These are phyloP conservation scores for Ganoderma lucidum DNA, from an alignment of 1,284 basidiomycete species.

Conservation along the genomic window DNA sequence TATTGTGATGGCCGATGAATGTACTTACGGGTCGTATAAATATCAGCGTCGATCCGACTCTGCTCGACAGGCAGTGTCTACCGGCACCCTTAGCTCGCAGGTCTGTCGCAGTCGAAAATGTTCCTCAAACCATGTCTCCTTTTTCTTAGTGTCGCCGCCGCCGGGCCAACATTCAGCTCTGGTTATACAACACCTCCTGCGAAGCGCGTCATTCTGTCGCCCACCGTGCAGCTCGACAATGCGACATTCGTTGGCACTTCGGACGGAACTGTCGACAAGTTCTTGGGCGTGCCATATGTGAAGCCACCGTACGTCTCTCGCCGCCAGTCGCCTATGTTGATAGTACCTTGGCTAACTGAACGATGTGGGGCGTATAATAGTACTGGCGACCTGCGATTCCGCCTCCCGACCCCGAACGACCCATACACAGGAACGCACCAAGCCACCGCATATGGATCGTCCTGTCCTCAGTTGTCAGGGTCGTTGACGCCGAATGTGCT, in stretches of 20 bases:
- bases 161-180: background rate
- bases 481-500: background rate
- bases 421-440: slow-evolving; percentile 50
- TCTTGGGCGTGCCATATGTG: slow-evolving; percentile 63
- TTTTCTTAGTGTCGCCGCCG: background rate
- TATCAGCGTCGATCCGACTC: background rate
- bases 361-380: background rate
- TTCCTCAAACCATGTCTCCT: background rate
- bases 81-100: no score
- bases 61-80: background rate
- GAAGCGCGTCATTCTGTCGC: background rate
- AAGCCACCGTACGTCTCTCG: slow-evolving; percentile 45
- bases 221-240: slow-evolving; percentile 15
- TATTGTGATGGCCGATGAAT: background rate
- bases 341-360: background rate
- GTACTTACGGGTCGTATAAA: background rate
- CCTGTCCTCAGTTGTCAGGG: slow-evolving; percentile 57
- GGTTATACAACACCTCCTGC: background rate
- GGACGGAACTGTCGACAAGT: slow-evolving; percentile 43
- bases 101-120: background rate
- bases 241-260: slow-evolving; percentile 9
- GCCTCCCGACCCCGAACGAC: slow-evolving; percentile 52
- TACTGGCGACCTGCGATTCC: slow-evolving; percentile 45
- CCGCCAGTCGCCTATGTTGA: background rate
- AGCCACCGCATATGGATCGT: slow-evolving; percentile 53